Evolutionary conservation across 2,329 filamentous ascomycete genomes (phyloP).

Genomic region (Monosporascus sp.): DNA sequence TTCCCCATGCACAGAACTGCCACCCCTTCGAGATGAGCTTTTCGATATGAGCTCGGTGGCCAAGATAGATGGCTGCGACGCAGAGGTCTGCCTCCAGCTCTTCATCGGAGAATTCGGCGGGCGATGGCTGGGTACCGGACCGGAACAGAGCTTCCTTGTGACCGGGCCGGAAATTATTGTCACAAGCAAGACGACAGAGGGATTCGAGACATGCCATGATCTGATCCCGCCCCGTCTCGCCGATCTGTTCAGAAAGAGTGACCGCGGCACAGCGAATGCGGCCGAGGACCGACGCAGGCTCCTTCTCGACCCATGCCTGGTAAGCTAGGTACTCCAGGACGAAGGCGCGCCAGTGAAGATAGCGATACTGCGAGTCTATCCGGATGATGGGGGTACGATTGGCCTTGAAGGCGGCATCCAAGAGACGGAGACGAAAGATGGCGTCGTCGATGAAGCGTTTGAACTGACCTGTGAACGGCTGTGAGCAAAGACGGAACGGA

Average conservation of each 20-base stretch:
- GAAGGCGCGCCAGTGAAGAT: neutral
- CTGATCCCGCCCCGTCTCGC: neutral
- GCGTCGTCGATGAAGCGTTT: conserved; percentile 2
- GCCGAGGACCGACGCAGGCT: neutral
- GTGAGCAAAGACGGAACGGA: too few species aligned
- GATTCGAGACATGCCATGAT: neutral
- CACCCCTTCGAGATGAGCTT: neutral
- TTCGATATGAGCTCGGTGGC: conserved; percentile 1
- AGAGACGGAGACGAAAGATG: conserved; percentile 3
- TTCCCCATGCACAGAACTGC: too few species aligned
- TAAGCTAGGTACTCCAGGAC: conserved; percentile 1
- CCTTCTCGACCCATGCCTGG: neutral
- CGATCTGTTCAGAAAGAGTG: neutral
- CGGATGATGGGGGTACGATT: too few species aligned
- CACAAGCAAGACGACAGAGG: neutral
- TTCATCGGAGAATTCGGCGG: neutral
- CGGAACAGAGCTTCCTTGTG: neutral
- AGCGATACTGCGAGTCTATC: neutral
- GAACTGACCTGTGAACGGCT: conserved; percentile 5
- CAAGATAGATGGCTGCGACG: conserved; percentile 9
- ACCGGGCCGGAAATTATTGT: neutral
- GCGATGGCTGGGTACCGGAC: too few species aligned
- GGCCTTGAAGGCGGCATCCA: neutral
- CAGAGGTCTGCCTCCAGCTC: conserved; percentile 4
- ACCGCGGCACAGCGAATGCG: neutral